Evolutionary conservation across 495 filamentous ascomycete species (phyloP), one percentile per base, ranked within the genome.

Genomic region (Aspergillus sclerotioniger): DNA sequence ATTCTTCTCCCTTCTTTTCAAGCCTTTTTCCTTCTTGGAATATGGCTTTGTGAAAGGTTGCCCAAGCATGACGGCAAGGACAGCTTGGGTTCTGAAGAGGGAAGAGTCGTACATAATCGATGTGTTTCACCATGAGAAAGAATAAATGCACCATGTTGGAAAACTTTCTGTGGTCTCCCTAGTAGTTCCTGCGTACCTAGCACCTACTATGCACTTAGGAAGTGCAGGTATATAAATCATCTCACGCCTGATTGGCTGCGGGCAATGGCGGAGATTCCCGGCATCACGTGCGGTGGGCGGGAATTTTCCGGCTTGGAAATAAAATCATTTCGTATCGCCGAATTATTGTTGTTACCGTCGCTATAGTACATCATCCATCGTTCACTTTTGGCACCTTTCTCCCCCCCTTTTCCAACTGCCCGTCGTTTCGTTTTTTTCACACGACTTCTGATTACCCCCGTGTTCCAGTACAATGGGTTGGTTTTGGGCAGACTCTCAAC

Each of bases 401-500:
- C 21, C 3, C 10, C 20, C 5, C 8, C 21, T 3, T 49, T 15
- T 31, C 21, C 16, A n/a, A 25, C 25, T 2, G 2, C 25, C 25
- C 25, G 2, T 46, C 28, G 1, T 17, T 53, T 50, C 9, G 59
- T 47, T 48, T 35, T 56, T 39, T n/a, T n/a, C n/a, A n/a, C n/a
- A n/a, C n/a, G n/a, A n/a, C n/a, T n/a, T n/a, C n/a, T n/a, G n/a
- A n/a, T n/a, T n/a, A n/a, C n/a, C n/a, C n/a, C n/a, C n/a, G n/a
- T n/a, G 17, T 41, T 50, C 58, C 53, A 8, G 12, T 21, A 69
- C 60, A 46, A 97, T 98, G 94, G 94, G 94, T 60, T 98, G 95
- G 95, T 98, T 98, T 64, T 98, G 94, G 94, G 89, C 92, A 73
- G 92, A 98, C 62, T 68, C 83, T 47, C 70, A 68, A 59, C 71